Percentiles rank a stretch among this genome's conserved stretches.
phyloP scores from a whole-genome alignment of 176 grass and related monocot species.

The Zoysia japonica region DNA sequence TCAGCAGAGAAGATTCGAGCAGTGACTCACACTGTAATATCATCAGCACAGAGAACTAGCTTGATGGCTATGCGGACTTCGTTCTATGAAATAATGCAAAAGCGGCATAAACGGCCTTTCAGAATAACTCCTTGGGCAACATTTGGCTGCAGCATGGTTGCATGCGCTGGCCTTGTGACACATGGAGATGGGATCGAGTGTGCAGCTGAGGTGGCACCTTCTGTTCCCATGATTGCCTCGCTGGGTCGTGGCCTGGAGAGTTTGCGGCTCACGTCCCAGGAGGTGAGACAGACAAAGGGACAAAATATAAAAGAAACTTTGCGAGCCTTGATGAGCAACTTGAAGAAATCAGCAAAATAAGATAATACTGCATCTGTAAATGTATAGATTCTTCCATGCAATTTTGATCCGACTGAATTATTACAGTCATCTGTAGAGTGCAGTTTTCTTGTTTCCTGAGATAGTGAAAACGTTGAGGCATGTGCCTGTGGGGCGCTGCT shows the following conservation, averaged over 20 bases:
- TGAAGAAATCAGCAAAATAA: slow-evolving; percentile 64
- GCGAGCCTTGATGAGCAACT: slow-evolving; percentile 60
- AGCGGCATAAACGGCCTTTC: slow-evolving; percentile 52
- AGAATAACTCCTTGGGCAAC: slow-evolving; percentile 75
- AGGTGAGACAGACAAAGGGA: slow-evolving; percentile 58
- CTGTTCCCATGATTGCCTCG: slow-evolving; percentile 69
- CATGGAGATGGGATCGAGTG: slow-evolving; percentile 89
- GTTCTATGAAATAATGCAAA: slow-evolving; percentile 97
- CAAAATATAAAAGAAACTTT: slow-evolving; percentile 73
- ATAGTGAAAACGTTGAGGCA: slow-evolving; percentile 25
- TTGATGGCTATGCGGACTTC: slow-evolving; percentile 85
- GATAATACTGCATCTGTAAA: slow-evolving; percentile 12
- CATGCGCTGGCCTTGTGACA: slow-evolving; percentile 57
- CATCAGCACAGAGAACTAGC: slow-evolving; percentile 72
- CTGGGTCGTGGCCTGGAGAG: slow-evolving; percentile 83
- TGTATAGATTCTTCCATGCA: slow-evolving; percentile 37
- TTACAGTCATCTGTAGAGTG: slow-evolving; percentile 32
- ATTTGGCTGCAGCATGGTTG: slow-evolving; percentile 73
- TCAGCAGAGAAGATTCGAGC: slow-evolving; percentile 82
- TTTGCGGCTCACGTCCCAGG: slow-evolving; percentile 64
- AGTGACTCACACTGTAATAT: slow-evolving; percentile 69
- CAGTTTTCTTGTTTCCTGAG: slow-evolving; percentile 26
- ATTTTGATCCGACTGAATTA: slow-evolving; percentile 28
- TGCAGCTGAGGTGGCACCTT: slow-evolving; percentile 66
- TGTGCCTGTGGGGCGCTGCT: neutral